Percentiles rank a stretch among this genome's conserved stretches.
These are phyloP conservation scores for Eucalyptus tenuipes DNA, from an alignment of 345 rosid genomes.

Conservation along the genomic window DNA sequence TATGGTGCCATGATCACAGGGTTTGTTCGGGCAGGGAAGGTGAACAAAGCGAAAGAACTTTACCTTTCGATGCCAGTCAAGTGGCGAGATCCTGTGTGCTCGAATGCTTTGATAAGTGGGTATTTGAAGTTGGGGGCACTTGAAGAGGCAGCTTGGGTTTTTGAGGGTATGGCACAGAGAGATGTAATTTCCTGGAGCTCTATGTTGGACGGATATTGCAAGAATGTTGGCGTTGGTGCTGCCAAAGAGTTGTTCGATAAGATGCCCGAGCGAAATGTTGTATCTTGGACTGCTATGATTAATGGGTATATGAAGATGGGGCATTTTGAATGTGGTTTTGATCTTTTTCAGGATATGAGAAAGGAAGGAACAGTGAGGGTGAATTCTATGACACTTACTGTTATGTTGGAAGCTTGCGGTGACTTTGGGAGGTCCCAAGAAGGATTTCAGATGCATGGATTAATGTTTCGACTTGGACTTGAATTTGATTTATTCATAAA, in stretches of 20 bases:
- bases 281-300: slow-evolving; percentile 75
- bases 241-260: slow-evolving; percentile 43
- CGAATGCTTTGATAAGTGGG: slow-evolving; percentile 60
- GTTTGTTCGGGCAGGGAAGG: slow-evolving; percentile 40
- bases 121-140: slow-evolving; percentile 42
- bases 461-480: slow-evolving; percentile 29
- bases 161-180: slow-evolving; percentile 40
- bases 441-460: slow-evolving; percentile 55
- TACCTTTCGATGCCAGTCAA: slow-evolving; percentile 21
- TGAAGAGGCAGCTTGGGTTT: slow-evolving; percentile 42
- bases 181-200: slow-evolving; percentile 65
- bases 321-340: slow-evolving; percentile 42
- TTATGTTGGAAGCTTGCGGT: slow-evolving; percentile 57
- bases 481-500: slow-evolving; percentile 45
- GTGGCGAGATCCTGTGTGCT: slow-evolving; percentile 62
- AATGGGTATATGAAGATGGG: slow-evolving; percentile 63
- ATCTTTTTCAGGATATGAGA: slow-evolving; percentile 53
- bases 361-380: slow-evolving; percentile 25
- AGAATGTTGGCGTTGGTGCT: slow-evolving; percentile 33
- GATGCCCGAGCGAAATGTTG: slow-evolving; percentile 57
- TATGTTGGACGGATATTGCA: slow-evolving; percentile 73
- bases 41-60: slow-evolving; percentile 39
- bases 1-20: slow-evolving; percentile 70
- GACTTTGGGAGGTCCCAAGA: slow-evolving; percentile 21
- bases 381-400: slow-evolving; percentile 51